Evolutionary conservation across 495 filamentous ascomycete species (phyloP), one percentile per base, ranked within the genome.

Genomic region (Aspergillus diversus): DNA sequence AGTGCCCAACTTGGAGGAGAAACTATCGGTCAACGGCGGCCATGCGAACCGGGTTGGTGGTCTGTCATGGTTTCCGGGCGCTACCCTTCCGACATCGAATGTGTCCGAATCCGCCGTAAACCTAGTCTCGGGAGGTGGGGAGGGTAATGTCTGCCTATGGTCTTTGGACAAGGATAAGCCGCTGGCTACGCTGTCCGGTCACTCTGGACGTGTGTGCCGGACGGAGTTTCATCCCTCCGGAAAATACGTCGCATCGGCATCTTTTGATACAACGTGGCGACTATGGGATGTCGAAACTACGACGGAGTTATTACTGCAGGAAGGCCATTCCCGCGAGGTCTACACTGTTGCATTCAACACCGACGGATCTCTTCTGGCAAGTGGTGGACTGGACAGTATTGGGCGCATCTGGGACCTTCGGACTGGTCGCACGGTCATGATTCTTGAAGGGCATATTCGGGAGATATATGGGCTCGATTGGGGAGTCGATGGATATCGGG

Each of bases 391-490:
- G 47, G 95, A 99, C 75, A 97, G 92, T 61, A 93, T 96, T 50
- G 95, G 95, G 1, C 85, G 96, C 5, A 90, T 99, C 60, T 99
- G 96, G 96, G 95, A 99, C 76, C 69, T 98, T n/a, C 84, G 95
- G 21, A 95, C 93, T 0, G 95, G 95, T 13, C 84, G 95, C 39
- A 97, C 93, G 0, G 91, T 97, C 63, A 98, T 97, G 93, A 90
- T 97, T 57, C 82, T 99, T 5, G 92, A 98, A 66, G 91, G 91
- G 4, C 93, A 97, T 67, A 93, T 97, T 70, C 89, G 92, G 42
- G 93, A 96, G 17, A 96, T 99, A 51, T 92, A 93, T 63, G 93
- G 87, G 2, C 77, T 97, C 15, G 93, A 97, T 71, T 99, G 95
- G 95, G 88, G 90, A 53, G 83, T 87, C 0, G 96, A 99, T 69